Conservation (phyloP, 2,329 filamentous ascomycete genomes). For the Diaporthe sp. region DNA sequence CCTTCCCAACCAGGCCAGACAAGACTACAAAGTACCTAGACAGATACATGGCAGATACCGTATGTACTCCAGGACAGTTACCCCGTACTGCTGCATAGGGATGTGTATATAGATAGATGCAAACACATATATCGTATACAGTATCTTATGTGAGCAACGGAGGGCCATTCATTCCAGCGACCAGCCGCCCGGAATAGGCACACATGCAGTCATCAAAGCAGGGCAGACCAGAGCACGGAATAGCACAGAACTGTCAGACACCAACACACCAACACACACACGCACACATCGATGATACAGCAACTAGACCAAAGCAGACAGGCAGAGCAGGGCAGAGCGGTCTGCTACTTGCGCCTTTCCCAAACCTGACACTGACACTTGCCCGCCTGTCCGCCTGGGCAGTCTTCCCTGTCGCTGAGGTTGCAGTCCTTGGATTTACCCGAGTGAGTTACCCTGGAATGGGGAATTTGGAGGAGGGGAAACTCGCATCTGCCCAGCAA, state of each 20-base stretch:
- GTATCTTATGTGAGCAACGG: not conserved
- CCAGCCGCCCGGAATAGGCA: not conserved
- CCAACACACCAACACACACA: no score
- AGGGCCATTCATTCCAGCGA: not conserved
- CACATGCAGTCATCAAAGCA: not conserved
- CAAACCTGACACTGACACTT: not conserved
- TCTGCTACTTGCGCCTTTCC: not conserved
- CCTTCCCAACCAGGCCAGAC: not conserved
- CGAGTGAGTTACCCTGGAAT: conserved; percentile 26
- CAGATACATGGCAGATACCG: no score
- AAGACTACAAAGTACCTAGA: no score
- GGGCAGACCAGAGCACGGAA: not conserved
- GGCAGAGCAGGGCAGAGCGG: no score
- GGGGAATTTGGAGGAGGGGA: conserved; percentile 25
- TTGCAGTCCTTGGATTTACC: conserved; percentile 28
- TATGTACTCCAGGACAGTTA: not conserved
- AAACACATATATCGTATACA: not conserved
- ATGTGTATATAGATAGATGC: not conserved
- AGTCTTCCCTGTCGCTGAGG: conserved; percentile 16
- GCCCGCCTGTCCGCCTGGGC: not conserved
- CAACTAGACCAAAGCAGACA: no score
- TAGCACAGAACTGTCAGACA: not conserved
- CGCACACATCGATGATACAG: no score
- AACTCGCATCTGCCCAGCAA: conserved; percentile 27
- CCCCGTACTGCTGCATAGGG: not conserved